Evolutionary conservation across 768 basidiomycete genomes (phyloP).

Genomic region (Lactifluus volemus): DNA sequence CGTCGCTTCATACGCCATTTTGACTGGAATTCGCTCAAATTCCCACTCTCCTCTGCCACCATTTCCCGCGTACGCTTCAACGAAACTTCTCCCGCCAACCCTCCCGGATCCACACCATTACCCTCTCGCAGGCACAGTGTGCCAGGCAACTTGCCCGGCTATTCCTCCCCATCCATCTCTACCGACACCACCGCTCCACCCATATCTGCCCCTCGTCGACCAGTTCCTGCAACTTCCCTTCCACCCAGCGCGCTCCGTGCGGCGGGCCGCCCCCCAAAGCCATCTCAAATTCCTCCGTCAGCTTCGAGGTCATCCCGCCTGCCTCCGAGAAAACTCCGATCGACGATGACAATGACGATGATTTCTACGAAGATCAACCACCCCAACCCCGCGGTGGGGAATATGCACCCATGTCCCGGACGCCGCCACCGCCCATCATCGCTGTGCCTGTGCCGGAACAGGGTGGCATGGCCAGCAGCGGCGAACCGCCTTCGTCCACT

Average conservation of each 20-base stretch:
- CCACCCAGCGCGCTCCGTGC: constrained; percentile 14
- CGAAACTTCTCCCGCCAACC: neutral
- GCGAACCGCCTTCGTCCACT: neutral
- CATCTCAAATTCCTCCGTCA: constrained; percentile 19
- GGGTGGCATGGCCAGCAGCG: neutral
- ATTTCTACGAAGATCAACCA: neutral
- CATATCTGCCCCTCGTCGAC: neutral
- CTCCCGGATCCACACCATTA: neutral
- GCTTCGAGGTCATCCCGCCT: constrained; percentile 14
- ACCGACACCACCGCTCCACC: neutral
- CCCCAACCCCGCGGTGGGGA: neutral
- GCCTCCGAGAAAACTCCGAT: constrained; percentile 15
- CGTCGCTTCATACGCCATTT: constrained; percentile 19
- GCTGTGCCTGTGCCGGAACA: constrained; percentile 11
- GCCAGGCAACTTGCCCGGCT: constrained; percentile 13
- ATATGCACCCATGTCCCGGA: constrained; percentile 1
- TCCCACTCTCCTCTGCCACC: constrained; percentile 22
- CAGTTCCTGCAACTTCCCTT: constrained; percentile 14
- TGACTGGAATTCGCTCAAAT: constrained; percentile 10
- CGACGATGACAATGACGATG: constrained; percentile 16
- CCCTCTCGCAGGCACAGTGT: constrained; percentile 5
- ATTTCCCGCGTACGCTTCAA: constrained; percentile 20
- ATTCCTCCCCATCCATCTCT: constrained; percentile 12
- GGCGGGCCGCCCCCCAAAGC: constrained; percentile 7
- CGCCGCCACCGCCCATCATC: constrained; percentile 16